Evolutionary conservation across 768 basidiomycete genomes (phyloP), one percentile per base, ranked within the genome.

Genomic region (Lactarius tabidus): DNA sequence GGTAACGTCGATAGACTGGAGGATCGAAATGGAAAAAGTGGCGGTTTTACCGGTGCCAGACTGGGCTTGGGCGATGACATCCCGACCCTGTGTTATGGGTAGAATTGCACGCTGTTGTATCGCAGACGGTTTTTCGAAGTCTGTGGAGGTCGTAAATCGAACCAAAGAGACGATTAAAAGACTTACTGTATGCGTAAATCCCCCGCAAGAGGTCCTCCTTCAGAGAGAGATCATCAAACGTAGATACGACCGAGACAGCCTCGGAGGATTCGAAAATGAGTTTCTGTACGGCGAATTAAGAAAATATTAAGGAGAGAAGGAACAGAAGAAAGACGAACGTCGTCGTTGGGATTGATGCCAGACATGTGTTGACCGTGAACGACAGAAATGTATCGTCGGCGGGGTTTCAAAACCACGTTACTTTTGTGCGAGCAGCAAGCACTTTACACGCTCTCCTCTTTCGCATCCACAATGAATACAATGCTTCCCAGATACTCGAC

Each of bases 11-110:
- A 99, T 97, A 69, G 93, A 93, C 76, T 99, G 96, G 60, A 99
- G 87, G 76, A 97, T 93, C 70, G 95, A 91, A 75, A 99, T 97
- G 70, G 95, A 95, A 80, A 98, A 98, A 23, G 96, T 97, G 7
- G 96, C 96, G 12, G 96, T 99, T 92, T 98, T 99, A 84, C 96
- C 96, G 41, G 96, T 98, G 75, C 96, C 96, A 38, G 95, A 97
- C 80, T 98, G 96, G 51, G 96, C 96, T 80, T 98, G 96, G 39
- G 96, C 96, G 75, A 99, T 98, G 66, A 98, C 96, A 83, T 98
- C 96, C 69, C 95, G 88, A 33, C 93, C 93, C 80, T 93, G 90
- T 57, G 87, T 92, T 74, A 99, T 96, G 59, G 96, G 96, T 65
- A 96, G 81, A 77, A 99, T 98, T 57, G 96, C 96, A 70, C 95